Conservation (phyloP, 192 early-diverging fungal genomes). For the Dissophora ornata region DNA sequence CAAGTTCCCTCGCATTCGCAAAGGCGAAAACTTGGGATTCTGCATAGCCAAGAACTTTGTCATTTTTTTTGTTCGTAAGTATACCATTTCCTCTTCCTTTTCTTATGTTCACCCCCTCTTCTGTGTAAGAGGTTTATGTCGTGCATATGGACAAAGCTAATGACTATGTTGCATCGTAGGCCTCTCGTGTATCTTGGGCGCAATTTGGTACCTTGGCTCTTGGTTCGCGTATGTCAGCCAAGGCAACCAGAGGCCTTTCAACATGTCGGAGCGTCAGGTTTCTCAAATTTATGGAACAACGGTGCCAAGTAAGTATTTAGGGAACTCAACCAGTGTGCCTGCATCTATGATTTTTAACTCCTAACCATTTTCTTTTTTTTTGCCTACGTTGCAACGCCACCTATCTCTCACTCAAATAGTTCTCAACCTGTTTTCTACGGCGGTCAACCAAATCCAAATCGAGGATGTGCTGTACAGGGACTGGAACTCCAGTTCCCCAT, state of each 20-base stretch:
- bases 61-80: conserved; percentile 23
- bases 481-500: background rate
- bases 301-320: conserved; percentile 1
- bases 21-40: conserved; percentile 30
- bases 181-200: conserved; percentile 28
- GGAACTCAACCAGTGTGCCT: no score
- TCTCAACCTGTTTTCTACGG: background rate
- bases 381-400: no score
- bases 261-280: conserved; percentile 9
- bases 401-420: background rate
- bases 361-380: no score
- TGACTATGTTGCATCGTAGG: no score
- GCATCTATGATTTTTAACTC: no score
- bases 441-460: background rate
- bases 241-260: conserved; percentile 16
- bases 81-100: no score
- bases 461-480: background rate
- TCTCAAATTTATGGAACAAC: conserved; percentile 10
- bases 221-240: background rate
- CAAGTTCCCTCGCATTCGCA: conserved; percentile 16
- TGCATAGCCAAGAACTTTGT: conserved; percentile 15
- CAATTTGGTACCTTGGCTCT: conserved; percentile 29
- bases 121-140: no score
- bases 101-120: no score
- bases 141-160: no score